Evolutionary conservation across 768 basidiomycete genomes (phyloP).

Genomic region (Naganishia randhawae): DNA sequence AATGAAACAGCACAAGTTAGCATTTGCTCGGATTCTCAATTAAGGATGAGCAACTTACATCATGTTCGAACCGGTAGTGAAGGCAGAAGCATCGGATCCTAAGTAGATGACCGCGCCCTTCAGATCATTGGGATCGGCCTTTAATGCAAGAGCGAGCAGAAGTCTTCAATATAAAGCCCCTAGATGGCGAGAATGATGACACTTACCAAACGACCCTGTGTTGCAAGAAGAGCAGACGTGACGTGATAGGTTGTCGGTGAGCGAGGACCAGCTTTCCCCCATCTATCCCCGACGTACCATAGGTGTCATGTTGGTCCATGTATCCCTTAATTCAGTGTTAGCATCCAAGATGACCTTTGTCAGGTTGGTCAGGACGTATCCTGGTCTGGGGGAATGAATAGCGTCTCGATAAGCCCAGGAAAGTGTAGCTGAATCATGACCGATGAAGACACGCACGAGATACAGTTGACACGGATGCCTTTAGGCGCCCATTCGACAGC

Average conservation of each 20-base stretch:
- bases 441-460: slow-evolving; percentile 50
- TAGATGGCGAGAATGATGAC: background rate
- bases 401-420: background rate
- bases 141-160: background rate
- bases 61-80: slow-evolving; percentile 70
- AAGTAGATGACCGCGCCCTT: slow-evolving; percentile 84
- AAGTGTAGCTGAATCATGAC: background rate
- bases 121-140: slow-evolving; percentile 83
- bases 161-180: background rate
- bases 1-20: background rate
- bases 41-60: slow-evolving; percentile 22
- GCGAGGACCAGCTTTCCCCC: slow-evolving; percentile 58
- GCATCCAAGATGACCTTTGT: slow-evolving; percentile 75
- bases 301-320: slow-evolving; percentile 47
- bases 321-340: slow-evolving; percentile 68
- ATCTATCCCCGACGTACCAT: slow-evolving; percentile 36
- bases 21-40: background rate
- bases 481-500: slow-evolving; percentile 95
- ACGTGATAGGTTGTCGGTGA: background rate
- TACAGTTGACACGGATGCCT: slow-evolving; percentile 73
- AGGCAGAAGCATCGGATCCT: slow-evolving; percentile 80
- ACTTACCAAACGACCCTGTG: slow-evolving; percentile 29
- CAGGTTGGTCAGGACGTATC: slow-evolving; percentile 90
- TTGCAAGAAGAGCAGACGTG: background rate
- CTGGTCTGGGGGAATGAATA: slow-evolving; percentile 61